Base-by-base conservation (phyloP, 2,329 filamentous ascomycete species). In the Penicillium sp. region DNA sequence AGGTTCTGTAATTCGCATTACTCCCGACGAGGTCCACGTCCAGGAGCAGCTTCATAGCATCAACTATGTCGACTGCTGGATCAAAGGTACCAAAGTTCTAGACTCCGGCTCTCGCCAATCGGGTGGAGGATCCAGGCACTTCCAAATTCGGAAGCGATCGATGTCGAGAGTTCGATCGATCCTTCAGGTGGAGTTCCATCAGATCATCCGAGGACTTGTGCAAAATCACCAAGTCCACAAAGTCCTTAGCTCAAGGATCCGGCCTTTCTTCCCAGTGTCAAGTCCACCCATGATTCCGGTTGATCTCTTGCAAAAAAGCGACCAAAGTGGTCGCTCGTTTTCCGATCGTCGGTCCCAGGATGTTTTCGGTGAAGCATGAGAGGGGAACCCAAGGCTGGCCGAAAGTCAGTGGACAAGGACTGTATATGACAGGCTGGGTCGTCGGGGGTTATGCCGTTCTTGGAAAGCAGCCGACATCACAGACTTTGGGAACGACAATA, bases 1-100 rank as follows among this genome's bases (percentile, higher is more conserved):
- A 61, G 59, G 59, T 8, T 56, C 58, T 1, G 52, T 61, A 8
- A 54, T 61, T 20, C 59, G 59, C 37, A 61, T 61, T 23, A 60
- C 51, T 3, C 59, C 59, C 1, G 54, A 61, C 10, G 59, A 61
- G 31, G 35, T 61, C 0, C 59, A 61, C n/a, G 44, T 59, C 13
- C 49, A 55, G 41, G 57, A 61, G 20, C 51, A 53, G 20, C 45
- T 50, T 20, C 38, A 44, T 13, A 44, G 51, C 13, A 31, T 42
- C 3, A 43, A 24, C 8, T 29, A 48, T 32, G 50, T 47, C 13
- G 54, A 60, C 37, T 8, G 51, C 35, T 56, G 56, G 59, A 50
- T 59, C 42, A 57, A 59, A 38, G 56, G 53, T 27, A 49, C 42
- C n/a, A 20, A 44, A 12, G 27, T 25, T 9, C n/a, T 53, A 9